Evolutionary conservation across 768 basidiomycete species (phyloP), one percentile per base, ranked within the genome.

Genomic region (Amanita phalloides): DNA sequence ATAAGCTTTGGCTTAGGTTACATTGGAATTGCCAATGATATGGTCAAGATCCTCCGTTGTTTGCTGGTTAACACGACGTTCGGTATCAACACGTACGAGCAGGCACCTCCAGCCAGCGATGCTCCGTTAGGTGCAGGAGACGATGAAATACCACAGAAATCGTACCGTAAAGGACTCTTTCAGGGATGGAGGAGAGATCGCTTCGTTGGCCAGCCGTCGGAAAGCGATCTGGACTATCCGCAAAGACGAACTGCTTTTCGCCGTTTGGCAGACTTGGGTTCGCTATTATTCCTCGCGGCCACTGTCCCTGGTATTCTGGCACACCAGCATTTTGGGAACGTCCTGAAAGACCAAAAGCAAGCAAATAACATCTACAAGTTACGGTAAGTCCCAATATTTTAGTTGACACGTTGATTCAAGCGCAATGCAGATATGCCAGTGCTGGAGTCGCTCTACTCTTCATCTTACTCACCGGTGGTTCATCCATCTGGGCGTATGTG

Each of bases 31-130:
- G 62, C 65, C 7, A 61, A 61, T 53, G 69, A 71, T 50, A 57
- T 70, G 11, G 62, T 68, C 32, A 61, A 61, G 48, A 58, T 71
- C 21, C 48, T 71, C 11, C 64, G 68, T n/a, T 70, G 68, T 54
- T 46, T 70, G 23, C 58, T 73, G 17, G 62, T 74, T 36, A 72
- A 72, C 53, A 60, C 72, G 6, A 71, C 70, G 0, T 69, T 60
- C 55, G 64, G 67, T 3, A 58, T 61, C 6, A 61, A 64, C 30
- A 66, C 47, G 52, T 68, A 55, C 32, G 56, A 54, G 0, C 61
- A 68, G 35, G 61, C 64, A 4, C 59, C 61, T 13, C 61, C 63
- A 13, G 63, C 61, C 8, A 23, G 21, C n/a, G 41, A 43, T 30
- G 39, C 49, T 10, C 43, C 39, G 26, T 38, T 48, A 28, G 38